A percentile compares a stretch with the other conserved stretches of the same genome.
phyloP scores from a whole-genome alignment of 202 grass and related monocot species.

The Hordeum pubiflorum region DNA sequence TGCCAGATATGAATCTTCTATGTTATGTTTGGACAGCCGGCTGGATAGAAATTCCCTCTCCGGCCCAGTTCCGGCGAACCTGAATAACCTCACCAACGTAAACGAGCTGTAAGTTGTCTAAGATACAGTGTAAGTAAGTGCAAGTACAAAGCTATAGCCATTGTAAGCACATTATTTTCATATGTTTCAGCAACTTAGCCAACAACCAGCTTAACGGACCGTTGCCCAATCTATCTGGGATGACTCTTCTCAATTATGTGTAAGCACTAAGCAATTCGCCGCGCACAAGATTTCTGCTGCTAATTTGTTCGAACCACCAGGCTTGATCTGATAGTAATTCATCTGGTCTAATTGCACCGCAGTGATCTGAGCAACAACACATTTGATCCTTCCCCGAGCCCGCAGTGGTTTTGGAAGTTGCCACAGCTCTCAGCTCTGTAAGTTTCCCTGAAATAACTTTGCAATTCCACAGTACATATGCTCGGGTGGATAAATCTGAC shows the following conservation, averaged over 20 bases:
- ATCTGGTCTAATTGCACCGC: slow-evolving; percentile 5
- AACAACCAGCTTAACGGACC: slow-evolving; percentile 72
- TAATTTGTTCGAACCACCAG: not conserved
- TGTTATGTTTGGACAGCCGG: slow-evolving; percentile 44
- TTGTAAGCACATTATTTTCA: not conserved
- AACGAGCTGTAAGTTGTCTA: slow-evolving; percentile 74
- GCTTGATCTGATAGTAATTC: not conserved
- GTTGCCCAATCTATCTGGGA: slow-evolving; percentile 62
- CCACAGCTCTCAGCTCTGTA: slow-evolving; percentile 62
- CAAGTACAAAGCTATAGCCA: slow-evolving; percentile 5
- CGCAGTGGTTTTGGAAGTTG: slow-evolving; percentile 68
- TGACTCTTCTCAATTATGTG: slow-evolving; percentile 70
- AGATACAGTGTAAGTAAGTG: not conserved
- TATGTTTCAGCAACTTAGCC: slow-evolving; percentile 70
- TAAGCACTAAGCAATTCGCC: slow-evolving; percentile 57
- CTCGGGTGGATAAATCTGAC: slow-evolving; percentile 2
- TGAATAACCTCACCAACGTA: slow-evolving; percentile 65
- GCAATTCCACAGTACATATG: not conserved
- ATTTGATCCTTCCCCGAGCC: slow-evolving; percentile 62
- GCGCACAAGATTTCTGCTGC: not conserved
- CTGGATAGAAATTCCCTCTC: slow-evolving; percentile 68
- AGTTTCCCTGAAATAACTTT: slow-evolving; percentile 24
- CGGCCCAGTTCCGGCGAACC: slow-evolving; percentile 52
- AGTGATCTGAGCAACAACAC: slow-evolving; percentile 97
- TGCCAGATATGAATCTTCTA: slow-evolving; percentile 1